These are phyloP conservation scores for Zoysia pacifica DNA, from an alignment of 176 grass and related monocot species.

Conservation along the genomic window DNA sequence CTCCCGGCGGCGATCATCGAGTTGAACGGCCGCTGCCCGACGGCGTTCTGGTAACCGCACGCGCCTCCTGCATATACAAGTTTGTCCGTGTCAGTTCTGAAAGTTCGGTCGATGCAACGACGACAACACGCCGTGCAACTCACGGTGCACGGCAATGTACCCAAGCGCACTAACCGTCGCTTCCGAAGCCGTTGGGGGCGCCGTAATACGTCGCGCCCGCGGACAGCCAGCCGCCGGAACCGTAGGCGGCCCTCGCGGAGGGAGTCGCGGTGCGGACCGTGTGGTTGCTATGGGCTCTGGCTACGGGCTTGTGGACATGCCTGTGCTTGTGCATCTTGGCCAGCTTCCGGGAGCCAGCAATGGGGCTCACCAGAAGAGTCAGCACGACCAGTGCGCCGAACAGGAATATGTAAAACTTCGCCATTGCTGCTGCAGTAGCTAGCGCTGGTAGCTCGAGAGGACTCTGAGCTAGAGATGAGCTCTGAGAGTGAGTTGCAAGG, in stretches of 20 bases:
- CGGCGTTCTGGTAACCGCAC: constrained; percentile 76
- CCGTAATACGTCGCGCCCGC: constrained; percentile 88
- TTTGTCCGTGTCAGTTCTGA: not conserved
- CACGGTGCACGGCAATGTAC: not conserved
- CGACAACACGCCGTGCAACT: not conserved
- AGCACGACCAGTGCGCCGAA: constrained; percentile 37
- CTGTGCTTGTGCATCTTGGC: constrained; percentile 18
- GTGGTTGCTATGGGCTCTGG: constrained; percentile 24
- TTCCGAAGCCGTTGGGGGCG: constrained; percentile 66
- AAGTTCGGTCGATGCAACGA: not conserved
- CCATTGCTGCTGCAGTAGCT: constrained; percentile 38
- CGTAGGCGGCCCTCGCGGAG: too few relatives aligned
- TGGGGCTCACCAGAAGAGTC: constrained; percentile 48
- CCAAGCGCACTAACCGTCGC: constrained; percentile 51
- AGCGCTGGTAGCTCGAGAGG: not conserved
- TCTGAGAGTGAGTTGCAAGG: constrained; percentile 42
- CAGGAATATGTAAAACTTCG: constrained; percentile 30
- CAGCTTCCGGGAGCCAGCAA: constrained; percentile 46
- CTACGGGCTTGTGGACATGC: constrained; percentile 4
- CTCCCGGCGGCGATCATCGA: constrained; percentile 69
- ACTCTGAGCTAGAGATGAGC: constrained; percentile 16
- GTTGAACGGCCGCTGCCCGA: constrained; percentile 55
- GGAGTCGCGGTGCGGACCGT: constrained; percentile 21
- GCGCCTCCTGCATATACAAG: constrained; percentile 58
- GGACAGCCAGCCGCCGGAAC: constrained; percentile 46